Evolutionary conservation across 371 early-diverging fungal genomes (phyloP).

Genomic region (Syncephalis fuscata): DNA sequence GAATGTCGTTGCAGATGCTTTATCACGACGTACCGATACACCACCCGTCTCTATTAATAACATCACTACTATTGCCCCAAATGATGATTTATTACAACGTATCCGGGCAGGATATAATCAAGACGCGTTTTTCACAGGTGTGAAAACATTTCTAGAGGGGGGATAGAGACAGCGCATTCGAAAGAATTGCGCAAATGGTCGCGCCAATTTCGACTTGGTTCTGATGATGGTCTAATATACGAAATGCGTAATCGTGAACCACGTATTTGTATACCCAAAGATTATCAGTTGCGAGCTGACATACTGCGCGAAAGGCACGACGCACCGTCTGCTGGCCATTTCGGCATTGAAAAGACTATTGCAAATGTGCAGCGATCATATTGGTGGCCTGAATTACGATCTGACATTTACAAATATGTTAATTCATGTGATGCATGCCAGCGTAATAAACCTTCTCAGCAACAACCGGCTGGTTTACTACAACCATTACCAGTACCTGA

Average conservation of each 20-base stretch:
- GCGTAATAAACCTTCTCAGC: slow-evolving; percentile 9
- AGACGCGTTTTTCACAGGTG: not conserved
- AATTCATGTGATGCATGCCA: slow-evolving; percentile 21
- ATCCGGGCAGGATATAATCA: slow-evolving; percentile 1
- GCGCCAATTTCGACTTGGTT: too few relatives aligned
- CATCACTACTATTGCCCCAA: not conserved
- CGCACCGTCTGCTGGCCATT: slow-evolving; percentile 21
- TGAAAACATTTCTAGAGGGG: slow-evolving; percentile 1
- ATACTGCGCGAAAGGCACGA: slow-evolving; percentile 18
- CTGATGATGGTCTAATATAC: not conserved
- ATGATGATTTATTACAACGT: not conserved
- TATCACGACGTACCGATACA: slow-evolving; percentile 5
- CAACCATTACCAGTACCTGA: slow-evolving; percentile 12
- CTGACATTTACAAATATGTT: slow-evolving; percentile 16
- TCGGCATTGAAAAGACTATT: slow-evolving; percentile 20
- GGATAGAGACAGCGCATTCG: not conserved
- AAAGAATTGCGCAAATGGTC: not conserved
- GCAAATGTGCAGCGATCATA: slow-evolving; percentile 14
- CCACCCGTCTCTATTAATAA: slow-evolving; percentile 5
- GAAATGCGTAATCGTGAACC: not conserved
- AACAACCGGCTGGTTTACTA: slow-evolving; percentile 16
- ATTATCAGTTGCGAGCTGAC: not conserved
- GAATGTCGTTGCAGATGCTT: slow-evolving; percentile 11
- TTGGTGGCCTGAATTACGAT: slow-evolving; percentile 22
- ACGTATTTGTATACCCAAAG: not conserved